Base-by-base conservation (phyloP, 2,329 filamentous ascomycete genomes). In the Alternaria novae-zelandiae region DNA sequence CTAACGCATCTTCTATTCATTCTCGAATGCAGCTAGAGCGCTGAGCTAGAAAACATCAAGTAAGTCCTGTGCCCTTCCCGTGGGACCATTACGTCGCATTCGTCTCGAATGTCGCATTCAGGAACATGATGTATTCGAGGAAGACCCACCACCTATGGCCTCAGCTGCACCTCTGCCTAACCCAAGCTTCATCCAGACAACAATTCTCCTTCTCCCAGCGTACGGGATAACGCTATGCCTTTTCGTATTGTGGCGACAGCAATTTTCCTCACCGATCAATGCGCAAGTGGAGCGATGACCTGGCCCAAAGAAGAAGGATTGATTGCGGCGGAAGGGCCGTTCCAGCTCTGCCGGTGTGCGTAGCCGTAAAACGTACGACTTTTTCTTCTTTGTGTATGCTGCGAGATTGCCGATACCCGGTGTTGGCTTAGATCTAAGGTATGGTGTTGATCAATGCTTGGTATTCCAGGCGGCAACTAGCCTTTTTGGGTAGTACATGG, bases 291-390 rank as follows among this genome's bases (percentile, higher is more conserved):
- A 46, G 28, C n/a, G 20, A n/a, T 49, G 15, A 25, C 20, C 25
- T 54, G n/a, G 10, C 61, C 54, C 23, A 51, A 64, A 51, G 21
- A 41, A 64, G 63, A 43, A 66, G 61, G 61, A 59, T 68, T 32
- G 53, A 62, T 61, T 43, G 54, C 54, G 49, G 63, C 58, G 63
- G 63, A 64, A 57, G 50, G 44, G 57, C 47, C 8, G 50, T 53
- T 45, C 66, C 66, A 54, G 59, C 54, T 32, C 30, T 41, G 49
- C 30, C 43, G 54, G 26, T 25, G 20, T 41, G 49, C 12, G 12
- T 41, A 13, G 49, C 17, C 21, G 43, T 56, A 13, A 8, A 32
- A 56, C 17, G 53, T 47, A 30, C 26, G 43, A 47, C 45, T 56
- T 56, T 32, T 17, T 25, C 21, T 46, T 26, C 5, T 10, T 26